phyloP scores from a whole-genome alignment of 2,329 filamentous ascomycete species.

The Diatrype stigma region DNA sequence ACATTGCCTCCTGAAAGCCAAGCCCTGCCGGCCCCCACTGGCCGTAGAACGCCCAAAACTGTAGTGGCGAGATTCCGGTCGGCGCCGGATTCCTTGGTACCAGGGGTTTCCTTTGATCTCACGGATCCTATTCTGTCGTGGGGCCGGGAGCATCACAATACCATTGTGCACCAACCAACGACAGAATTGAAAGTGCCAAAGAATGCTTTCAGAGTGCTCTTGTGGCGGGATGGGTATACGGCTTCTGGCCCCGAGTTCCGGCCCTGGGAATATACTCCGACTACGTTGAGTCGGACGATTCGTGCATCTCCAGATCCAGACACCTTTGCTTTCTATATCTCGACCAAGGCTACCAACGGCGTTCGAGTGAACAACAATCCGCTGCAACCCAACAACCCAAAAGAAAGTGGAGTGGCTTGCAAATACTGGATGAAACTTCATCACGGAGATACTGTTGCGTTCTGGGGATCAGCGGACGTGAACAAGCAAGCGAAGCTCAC shows the following conservation, averaged over 20 bases:
- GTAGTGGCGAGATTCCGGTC: conserved; percentile 64
- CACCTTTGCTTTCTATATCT: conserved; percentile 67
- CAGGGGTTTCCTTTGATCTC: conserved; percentile 60
- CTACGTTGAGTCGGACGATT: conserved; percentile 31
- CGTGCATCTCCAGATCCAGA: conserved; percentile 34
- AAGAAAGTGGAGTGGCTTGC: conserved; percentile 52
- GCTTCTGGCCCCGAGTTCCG: conserved; percentile 52
- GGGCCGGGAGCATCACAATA: conserved; percentile 69
- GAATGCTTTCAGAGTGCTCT: conserved; percentile 71
- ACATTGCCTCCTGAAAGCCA: conserved; percentile 34
- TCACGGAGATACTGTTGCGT: conserved; percentile 70
- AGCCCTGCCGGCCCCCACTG: conserved; percentile 31
- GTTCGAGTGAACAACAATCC: conserved; percentile 73
- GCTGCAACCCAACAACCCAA: conserved; percentile 53
- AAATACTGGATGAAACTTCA: conserved; percentile 65
- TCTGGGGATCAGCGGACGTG: conserved; percentile 54
- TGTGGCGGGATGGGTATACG: conserved; percentile 63
- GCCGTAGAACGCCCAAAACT: conserved; percentile 30
- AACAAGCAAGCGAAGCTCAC: conserved; percentile 39
- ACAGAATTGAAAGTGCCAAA: conserved; percentile 74
- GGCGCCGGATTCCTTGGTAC: conserved; percentile 60
- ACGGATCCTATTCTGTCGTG: conserved; percentile 68
- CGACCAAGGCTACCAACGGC: conserved; percentile 72
- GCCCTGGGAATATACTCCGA: conserved; percentile 50
- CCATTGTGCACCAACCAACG: conserved; percentile 57